Evolutionary conservation across 2,329 filamentous ascomycete species (phyloP), one percentile per base, ranked within the genome.

Genomic region (Dissoconium aciculare): DNA sequence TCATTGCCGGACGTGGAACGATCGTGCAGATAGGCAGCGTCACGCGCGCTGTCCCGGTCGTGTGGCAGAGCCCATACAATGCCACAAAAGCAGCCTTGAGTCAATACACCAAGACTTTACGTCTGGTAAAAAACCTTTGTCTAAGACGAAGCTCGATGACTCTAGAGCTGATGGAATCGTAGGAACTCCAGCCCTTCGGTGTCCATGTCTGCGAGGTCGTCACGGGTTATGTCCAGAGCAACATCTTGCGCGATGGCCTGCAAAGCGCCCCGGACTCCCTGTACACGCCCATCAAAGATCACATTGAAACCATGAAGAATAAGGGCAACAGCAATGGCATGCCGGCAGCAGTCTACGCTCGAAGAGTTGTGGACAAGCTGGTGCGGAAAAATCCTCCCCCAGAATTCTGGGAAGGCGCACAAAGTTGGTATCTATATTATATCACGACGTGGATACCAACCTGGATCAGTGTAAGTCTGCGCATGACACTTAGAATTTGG

Each of bases 1-100:
- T 37, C 17, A 37, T 37, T 14, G 14, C 10, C 3, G 28, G 19
- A 4, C 28, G 33, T 15, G 35, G 35, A 23, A 25, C 15, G 13
- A 30, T 37, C 10, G 28, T 37, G 10, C 26, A 37, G 17, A 35
- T 37, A 9, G 29, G 32, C n/a, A 27, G 19, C 15, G 23, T 37
- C 6, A 28, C 23, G 10, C 26, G 27, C 25, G 16, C 16, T 24
- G 28, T 31, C 11, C 27, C 32, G 9, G 17, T 23, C 8, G 19
- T 23, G 8, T 23, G 19, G 19, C 19, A 23, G 19, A 23, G 19
- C n/a, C 11, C 29, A 3, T 35, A 35, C 33, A 35, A 35, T 24
- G 33, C 33, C 13, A 32, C 29, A 4, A 35, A 35, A 25, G 33
- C 33, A 6, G 33, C 29, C 15, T 24, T 35, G n/a, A 16, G 12